These are phyloP conservation scores for Beauveria brongniartii DNA, from an alignment of 2,329 filamentous ascomycete genomes.

Conservation along the genomic window DNA sequence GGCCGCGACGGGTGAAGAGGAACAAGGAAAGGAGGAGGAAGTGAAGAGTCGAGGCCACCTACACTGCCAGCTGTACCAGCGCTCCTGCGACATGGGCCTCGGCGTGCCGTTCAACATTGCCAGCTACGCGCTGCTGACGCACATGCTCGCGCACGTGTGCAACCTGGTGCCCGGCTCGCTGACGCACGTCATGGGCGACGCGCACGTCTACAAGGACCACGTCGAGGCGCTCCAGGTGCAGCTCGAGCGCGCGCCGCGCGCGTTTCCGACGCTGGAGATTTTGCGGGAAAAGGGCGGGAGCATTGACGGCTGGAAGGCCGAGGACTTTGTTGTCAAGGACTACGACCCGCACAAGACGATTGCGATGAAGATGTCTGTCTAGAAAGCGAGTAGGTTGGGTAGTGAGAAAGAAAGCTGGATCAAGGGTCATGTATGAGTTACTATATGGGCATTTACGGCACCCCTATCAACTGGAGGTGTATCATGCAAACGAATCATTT, in stretches of 20 bases:
- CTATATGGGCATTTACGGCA: neutral
- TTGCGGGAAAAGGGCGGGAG: constrained; percentile 57
- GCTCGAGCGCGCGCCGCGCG: constrained; percentile 67
- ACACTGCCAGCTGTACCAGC: constrained; percentile 86
- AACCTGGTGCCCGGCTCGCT: constrained; percentile 78
- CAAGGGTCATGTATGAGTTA: neutral
- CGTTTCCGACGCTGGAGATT: constrained; percentile 75
- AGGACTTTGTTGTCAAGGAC: constrained; percentile 80
- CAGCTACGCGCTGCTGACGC: constrained; percentile 83
- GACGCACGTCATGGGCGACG: constrained; percentile 94
- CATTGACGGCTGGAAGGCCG: constrained; percentile 83
- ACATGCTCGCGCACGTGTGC: constrained; percentile 87
- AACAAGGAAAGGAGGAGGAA: constrained; percentile 19
- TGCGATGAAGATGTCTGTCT: constrained; percentile 98
- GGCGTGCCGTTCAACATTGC: constrained; percentile 98
- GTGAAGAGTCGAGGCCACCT: constrained; percentile 55
- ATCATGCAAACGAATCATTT: neutral
- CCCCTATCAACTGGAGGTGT: constrained; percentile 1
- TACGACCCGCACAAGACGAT: constrained; percentile 90
- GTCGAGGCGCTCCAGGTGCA: constrained; percentile 79
- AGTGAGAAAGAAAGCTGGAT: neutral
- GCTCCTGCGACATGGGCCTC: constrained; percentile 93
- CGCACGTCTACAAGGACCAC: constrained; percentile 94
- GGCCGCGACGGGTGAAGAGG: neutral
- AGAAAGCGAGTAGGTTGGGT: neutral